A percentile compares a stretch with the other conserved stretches of the same genome.
Evolutionary conservation across 805 yeast genomes (phyloP).

Genomic region (Jamesozyma rosinii): DNA sequence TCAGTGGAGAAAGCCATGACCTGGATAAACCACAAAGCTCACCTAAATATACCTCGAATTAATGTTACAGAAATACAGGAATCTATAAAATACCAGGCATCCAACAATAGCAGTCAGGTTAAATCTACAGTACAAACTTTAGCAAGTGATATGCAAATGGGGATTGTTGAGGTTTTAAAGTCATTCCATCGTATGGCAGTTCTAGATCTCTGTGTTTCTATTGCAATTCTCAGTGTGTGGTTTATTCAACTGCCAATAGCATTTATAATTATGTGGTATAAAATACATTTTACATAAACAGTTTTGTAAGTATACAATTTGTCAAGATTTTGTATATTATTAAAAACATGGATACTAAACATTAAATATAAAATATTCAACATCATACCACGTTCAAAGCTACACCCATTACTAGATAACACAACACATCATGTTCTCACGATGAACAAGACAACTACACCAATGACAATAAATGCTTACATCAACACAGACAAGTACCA

Average conservation of each 20-base stretch:
- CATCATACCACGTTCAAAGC: too few species aligned
- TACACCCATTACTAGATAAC: too few species aligned
- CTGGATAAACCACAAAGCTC: conserved; percentile 65
- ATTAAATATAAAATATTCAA: too few species aligned
- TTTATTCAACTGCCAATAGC: conserved; percentile 37
- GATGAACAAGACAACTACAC: too few species aligned
- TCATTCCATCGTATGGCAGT: conserved; percentile 28
- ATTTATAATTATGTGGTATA: conserved; percentile 6
- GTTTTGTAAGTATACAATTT: too few species aligned
- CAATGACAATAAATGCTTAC: too few species aligned
- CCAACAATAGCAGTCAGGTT: conserved; percentile 1
- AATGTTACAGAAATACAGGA: conserved; percentile 27
- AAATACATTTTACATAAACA: neutral
- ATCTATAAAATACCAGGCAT: conserved; percentile 8
- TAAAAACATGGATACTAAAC: too few species aligned
- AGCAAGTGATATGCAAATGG: conserved; percentile 13
- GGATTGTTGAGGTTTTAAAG: conserved; percentile 25
- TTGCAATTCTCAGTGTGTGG: conserved; percentile 42
- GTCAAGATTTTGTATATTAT: too few species aligned
- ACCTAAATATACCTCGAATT: conserved; percentile 48
- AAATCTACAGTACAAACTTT: conserved; percentile 5
- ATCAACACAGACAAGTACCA: too few species aligned
- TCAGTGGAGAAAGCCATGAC: conserved; percentile 60
- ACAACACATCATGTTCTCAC: too few species aligned
- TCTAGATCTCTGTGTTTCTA: conserved; percentile 41